Conservation (phyloP, 2,329 filamentous ascomycete genomes). For the Alternaria dauci region DNA sequence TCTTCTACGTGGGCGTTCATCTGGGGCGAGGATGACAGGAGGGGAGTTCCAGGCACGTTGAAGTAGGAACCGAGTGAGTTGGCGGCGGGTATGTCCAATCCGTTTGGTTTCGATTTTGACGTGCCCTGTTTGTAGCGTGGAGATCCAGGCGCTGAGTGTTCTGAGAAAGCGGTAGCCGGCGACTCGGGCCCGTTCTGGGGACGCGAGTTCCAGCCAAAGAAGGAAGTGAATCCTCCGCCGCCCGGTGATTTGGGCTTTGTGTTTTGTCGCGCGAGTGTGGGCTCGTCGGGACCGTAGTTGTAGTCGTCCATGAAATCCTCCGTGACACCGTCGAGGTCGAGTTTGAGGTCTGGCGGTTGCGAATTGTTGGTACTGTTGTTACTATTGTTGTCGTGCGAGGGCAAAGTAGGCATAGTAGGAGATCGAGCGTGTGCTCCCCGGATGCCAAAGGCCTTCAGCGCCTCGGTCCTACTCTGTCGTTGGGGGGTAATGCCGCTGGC, state of each 20-base stretch:
- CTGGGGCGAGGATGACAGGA: slow-evolving; percentile 54
- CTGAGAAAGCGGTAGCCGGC: slow-evolving; percentile 70
- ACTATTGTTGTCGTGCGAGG: slow-evolving; percentile 31
- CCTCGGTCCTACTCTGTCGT: slow-evolving; percentile 37
- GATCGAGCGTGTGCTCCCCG: slow-evolving; percentile 41
- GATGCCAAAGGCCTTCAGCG: slow-evolving; percentile 30
- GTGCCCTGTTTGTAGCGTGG: slow-evolving; percentile 52
- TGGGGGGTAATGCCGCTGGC: slow-evolving; percentile 46
- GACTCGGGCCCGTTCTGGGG: slow-evolving; percentile 64
- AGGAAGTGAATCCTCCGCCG: slow-evolving; percentile 66
- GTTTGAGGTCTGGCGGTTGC: slow-evolving; percentile 42
- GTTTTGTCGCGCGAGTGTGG: slow-evolving; percentile 31
- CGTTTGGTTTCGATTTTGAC: slow-evolving; percentile 53
- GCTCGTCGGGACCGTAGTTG: slow-evolving; percentile 39
- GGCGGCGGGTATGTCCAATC: slow-evolving; percentile 61
- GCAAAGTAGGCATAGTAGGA: slow-evolving; percentile 52
- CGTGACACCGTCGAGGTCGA: slow-evolving; percentile 49
- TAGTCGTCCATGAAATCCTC: slow-evolving; percentile 50
- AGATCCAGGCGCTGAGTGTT: slow-evolving; percentile 67
- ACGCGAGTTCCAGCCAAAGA: slow-evolving; percentile 72
- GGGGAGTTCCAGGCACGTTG: slow-evolving; percentile 58
- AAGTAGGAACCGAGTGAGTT: slow-evolving; percentile 58
- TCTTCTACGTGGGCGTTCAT: slow-evolving; percentile 74
- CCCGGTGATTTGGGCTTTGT: slow-evolving; percentile 55
- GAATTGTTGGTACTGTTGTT: slow-evolving; percentile 25